These are phyloP conservation scores for Jamesozyma piceae DNA, from an alignment of 805 yeast genomes.

Conservation along the genomic window DNA sequence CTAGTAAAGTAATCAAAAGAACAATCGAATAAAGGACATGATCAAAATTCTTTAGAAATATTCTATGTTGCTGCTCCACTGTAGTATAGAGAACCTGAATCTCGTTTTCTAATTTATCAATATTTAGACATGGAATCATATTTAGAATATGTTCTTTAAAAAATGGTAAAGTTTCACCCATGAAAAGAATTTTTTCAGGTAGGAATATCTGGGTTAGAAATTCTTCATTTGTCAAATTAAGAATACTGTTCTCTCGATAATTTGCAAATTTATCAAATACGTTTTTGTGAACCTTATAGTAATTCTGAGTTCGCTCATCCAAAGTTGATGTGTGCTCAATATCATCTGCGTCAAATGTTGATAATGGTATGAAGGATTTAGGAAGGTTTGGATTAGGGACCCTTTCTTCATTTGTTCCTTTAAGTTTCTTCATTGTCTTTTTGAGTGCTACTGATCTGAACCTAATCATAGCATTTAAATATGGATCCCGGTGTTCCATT, in stretches of 20 bases:
- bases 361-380: slow-evolving; percentile 16
- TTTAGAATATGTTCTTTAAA: slow-evolving; percentile 15
- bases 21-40: slow-evolving; percentile 19
- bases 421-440: slow-evolving; percentile 13
- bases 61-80: slow-evolving; percentile 5
- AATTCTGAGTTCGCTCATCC: slow-evolving; percentile 2
- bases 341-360: slow-evolving; percentile 18
- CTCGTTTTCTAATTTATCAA: slow-evolving; percentile 11
- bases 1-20: slow-evolving; percentile 18
- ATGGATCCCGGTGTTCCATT: slow-evolving; percentile 23
- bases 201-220: slow-evolving; percentile 6
- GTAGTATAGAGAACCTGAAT: slow-evolving; percentile 11
- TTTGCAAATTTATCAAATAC: slow-evolving; percentile 24
- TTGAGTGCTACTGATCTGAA: slow-evolving; percentile 19
- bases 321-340: slow-evolving; percentile 1
- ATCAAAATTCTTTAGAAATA: slow-evolving; percentile 16
- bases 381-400: slow-evolving; percentile 15
- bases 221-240: slow-evolving; percentile 8
- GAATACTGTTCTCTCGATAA: slow-evolving; percentile 15
- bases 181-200: slow-evolving; percentile 14
- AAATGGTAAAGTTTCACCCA: slow-evolving; percentile 16
- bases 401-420: slow-evolving; percentile 5
- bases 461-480: slow-evolving; percentile 14
- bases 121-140: slow-evolving; percentile 22
- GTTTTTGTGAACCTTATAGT: slow-evolving; percentile 17